A percentile compares a stretch with the other conserved stretches of the same genome.
phyloP scores from a whole-genome alignment of 2,329 filamentous ascomycete species.

The Celoporthe dispersa region DNA sequence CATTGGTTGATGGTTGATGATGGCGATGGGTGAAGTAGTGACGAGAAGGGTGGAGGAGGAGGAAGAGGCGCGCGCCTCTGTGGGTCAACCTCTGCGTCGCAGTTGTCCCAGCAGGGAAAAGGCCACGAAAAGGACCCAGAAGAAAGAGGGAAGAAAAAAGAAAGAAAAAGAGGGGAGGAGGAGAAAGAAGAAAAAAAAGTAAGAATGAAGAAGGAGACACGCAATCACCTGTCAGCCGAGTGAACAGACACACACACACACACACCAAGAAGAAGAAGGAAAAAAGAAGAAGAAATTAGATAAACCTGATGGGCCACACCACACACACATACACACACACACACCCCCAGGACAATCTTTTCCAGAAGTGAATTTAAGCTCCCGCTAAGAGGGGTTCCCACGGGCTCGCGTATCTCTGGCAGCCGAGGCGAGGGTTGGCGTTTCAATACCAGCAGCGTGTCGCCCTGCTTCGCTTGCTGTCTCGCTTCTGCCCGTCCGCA shows the following conservation, averaged over 20 bases:
- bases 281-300: too few relatives aligned
- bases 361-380: conserved; percentile 24
- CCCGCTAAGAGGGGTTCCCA: conserved; percentile 25
- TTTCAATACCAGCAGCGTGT: conserved; percentile 18
- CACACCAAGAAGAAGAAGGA: not conserved
- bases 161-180: too few relatives aligned
- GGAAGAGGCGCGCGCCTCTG: not conserved
- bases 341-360: not conserved
- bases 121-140: not conserved
- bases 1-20: not conserved
- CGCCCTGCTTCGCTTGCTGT: conserved; percentile 16
- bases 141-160: not conserved
- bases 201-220: not conserved
- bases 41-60: not conserved
- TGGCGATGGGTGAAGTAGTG: not conserved
- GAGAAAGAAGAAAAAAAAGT: too few relatives aligned
- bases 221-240: not conserved
- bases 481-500: conserved; percentile 20
- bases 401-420: conserved; percentile 30
- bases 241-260: not conserved
- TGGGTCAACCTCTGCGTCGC: not conserved
- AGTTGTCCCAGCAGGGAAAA: not conserved
- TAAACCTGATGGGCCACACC: not conserved
- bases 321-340: not conserved
- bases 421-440: conserved; percentile 24